Conservation (phyloP, 2,329 filamentous ascomycete species). For the Tothia fuscella region DNA sequence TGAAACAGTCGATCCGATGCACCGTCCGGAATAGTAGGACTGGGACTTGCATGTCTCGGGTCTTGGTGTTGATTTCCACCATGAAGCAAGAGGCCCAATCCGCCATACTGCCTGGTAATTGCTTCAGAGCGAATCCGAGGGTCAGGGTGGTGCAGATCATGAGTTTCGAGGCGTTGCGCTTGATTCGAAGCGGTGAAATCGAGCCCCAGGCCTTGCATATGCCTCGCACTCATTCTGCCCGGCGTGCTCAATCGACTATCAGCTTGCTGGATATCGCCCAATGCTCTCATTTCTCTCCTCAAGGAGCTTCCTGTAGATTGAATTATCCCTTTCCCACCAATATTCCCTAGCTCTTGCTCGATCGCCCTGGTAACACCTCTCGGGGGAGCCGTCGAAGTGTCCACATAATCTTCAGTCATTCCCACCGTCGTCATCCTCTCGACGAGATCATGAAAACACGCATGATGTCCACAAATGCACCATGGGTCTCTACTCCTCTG, state of each 20-base stretch:
- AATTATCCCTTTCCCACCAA: neutral
- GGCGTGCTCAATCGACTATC: neutral
- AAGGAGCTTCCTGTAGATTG: neutral
- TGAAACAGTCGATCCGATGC: neutral
- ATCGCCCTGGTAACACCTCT: too few relatives aligned
- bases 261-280: neutral
- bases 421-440: neutral
- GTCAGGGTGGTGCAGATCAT: too few relatives aligned
- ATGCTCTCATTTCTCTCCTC: neutral
- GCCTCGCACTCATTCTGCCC: neutral
- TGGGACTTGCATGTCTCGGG: conserved; percentile 2
- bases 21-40: conserved; percentile 6
- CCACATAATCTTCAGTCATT: neutral
- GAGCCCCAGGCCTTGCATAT: too few relatives aligned
- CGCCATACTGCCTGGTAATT: too few relatives aligned
- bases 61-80: neutral
- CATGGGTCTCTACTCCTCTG: conserved; percentile 1
- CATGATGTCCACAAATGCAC: conserved; percentile 46
- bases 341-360: conserved; percentile 4
- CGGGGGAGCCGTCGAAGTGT: neutral
- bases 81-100: conserved; percentile 1
- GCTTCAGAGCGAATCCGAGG: too few relatives aligned
- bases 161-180: too few relatives aligned
- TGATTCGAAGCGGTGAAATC: too few relatives aligned
- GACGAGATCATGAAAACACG: conserved; percentile 38